phyloP scores from a whole-genome alignment of 208 protist genomes.

The Leishmania major region DNA sequence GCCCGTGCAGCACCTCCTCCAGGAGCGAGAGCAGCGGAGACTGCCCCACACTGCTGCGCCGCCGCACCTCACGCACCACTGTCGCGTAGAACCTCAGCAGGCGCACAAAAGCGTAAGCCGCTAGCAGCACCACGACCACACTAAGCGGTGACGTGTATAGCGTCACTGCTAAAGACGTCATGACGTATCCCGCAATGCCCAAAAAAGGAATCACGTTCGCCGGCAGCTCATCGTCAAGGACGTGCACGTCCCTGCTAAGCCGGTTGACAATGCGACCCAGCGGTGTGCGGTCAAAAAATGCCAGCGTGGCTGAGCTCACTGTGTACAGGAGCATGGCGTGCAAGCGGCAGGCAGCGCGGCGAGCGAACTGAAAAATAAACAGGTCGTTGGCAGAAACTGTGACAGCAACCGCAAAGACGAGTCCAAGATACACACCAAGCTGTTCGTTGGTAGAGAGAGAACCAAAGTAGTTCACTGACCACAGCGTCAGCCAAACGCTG shows the following conservation, averaged over 20 bases:
- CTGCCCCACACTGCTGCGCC: conserved; percentile 84
- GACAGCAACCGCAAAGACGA: conserved; percentile 9
- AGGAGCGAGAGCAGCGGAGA: conserved; percentile 94
- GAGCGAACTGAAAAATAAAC: conserved; percentile 29
- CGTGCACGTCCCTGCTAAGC: conserved; percentile 77
- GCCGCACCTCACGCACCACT: conserved; percentile 84
- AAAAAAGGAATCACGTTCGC: conserved; percentile 37
- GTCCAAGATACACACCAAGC: conserved; percentile 23
- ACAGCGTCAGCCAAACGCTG: conserved; percentile 61
- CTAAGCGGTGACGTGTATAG: conserved; percentile 24
- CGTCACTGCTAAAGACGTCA: conserved; percentile 26
- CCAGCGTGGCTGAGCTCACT: conserved; percentile 44
- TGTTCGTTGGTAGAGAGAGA: conserved; percentile 22
- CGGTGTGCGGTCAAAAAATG: conserved; percentile 64
- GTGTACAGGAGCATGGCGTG: conserved; percentile 58
- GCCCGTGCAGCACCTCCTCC: conserved; percentile 85
- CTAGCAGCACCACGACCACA: conserved; percentile 40
- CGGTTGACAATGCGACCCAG: conserved; percentile 80
- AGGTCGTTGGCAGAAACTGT: conserved; percentile 8
- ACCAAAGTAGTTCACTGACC: conserved; percentile 50
- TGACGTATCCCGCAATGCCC: conserved; percentile 14
- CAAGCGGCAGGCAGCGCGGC: conserved; percentile 40
- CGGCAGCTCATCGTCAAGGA: conserved; percentile 78
- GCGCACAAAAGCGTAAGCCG: conserved; percentile 56
- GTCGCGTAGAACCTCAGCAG: conserved; percentile 90